These are phyloP conservation scores for Solanum stenotomum DNA, from an alignment of 257 asterid genomes.

Conservation along the genomic window DNA sequence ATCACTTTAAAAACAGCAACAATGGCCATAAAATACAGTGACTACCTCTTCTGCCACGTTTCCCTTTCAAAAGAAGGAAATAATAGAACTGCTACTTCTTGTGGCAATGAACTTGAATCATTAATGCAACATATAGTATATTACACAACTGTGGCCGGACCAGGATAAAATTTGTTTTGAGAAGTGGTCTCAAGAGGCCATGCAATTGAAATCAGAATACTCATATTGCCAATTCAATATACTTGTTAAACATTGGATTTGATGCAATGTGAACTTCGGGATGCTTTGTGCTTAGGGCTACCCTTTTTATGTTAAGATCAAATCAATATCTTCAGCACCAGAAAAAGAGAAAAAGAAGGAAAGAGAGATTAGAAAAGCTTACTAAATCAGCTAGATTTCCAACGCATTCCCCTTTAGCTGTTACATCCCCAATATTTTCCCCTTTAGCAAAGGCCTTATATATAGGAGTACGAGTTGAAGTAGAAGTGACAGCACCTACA, in stretches of 20 bases:
- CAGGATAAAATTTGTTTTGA: neutral
- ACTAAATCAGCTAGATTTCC: conserved; percentile 96
- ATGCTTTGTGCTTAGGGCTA: neutral
- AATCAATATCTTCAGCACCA: neutral
- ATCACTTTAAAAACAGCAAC: neutral
- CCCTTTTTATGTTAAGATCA: neutral
- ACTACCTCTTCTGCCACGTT: neutral
- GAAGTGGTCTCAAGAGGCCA: neutral
- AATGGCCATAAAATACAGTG: neutral
- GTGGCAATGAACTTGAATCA: neutral
- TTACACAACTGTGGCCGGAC: neutral
- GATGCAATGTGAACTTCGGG: neutral
- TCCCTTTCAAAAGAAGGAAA: neutral
- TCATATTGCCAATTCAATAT: neutral
- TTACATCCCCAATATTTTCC: conserved; percentile 98
- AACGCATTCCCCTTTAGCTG: conserved; percentile 98
- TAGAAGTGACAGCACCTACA: conserved; percentile 92
- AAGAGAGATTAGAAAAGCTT: conserved; percentile 14
- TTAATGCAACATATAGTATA: neutral
- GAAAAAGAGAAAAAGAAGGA: neutral
- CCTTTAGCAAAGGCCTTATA: conserved; percentile 99
- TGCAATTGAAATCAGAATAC: neutral
- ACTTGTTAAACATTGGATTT: neutral
- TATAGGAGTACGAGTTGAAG: conserved; percentile 95
- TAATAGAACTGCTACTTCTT: neutral